Base-by-base conservation (phyloP, 345 rosid species). In the Brassica carinata region DNA sequence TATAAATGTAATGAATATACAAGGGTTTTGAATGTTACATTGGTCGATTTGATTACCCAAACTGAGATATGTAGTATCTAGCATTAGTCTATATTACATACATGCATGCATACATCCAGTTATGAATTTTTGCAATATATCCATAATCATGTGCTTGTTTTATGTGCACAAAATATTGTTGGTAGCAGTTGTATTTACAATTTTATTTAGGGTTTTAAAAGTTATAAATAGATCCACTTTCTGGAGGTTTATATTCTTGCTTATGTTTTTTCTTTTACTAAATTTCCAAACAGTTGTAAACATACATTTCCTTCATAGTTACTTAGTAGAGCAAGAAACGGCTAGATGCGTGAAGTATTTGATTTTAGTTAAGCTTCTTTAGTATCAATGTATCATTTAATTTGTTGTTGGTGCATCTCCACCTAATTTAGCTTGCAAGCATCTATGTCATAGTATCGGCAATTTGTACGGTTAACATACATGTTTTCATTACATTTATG, bases 401-500 rank as follows among this genome's bases (percentile, higher is more conserved):
- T 72, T 38, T 72, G 59, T 65, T 65, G 77, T 64, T 66, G 64
- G 38, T 78, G 67, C 26, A 55, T 38, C 77, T 78, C 59, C 72
- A 78, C 77, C 72, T 72, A 78, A 64, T 77, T 45, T 71, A 36
- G 58, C 59, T 64, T 64, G 66, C 58, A 64, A 71, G 71, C 72
- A 71, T 78, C 76, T 51, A 23, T 63, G 48, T 8, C 76, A 64
- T 51, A 71, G 31, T 64, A 72, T 71, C 72, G 38, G 67, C 77
- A 36, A 17, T 1, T 27, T 11, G 17, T 71, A 72, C 67, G n/a
- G 9, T 36, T 38, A 29, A 23, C 33, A 34, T 19, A 53, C 38
- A 51, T 71, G 30, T 61, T 78, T 71, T 59, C 19, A 43, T 0
- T 14, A 43, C 9, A 40, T 58, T 27, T 11, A 26, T 4, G 65